Conservation (phyloP, 306 rosid species). For the Casuarina cunninghamiana region DNA sequence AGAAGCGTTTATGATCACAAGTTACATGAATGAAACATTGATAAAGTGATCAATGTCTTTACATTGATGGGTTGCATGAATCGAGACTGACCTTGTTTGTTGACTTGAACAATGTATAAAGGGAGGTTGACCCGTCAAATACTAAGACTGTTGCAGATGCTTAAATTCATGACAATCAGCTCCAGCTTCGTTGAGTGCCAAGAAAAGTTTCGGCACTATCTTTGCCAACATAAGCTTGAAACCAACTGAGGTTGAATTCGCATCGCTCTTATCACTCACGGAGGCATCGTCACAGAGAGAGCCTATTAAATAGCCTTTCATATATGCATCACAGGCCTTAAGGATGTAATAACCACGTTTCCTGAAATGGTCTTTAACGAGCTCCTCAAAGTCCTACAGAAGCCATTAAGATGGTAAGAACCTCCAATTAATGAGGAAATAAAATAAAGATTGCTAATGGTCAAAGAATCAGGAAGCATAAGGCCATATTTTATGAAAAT, state of each 20-base stretch:
- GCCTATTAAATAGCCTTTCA: constrained; percentile 89
- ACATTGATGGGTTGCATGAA: constrained; percentile 30
- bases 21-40: constrained; percentile 17
- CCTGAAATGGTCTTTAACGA: constrained; percentile 77
- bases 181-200: constrained; percentile 63
- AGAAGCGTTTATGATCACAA: constrained; percentile 23
- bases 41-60: constrained; percentile 27
- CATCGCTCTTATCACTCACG: constrained; percentile 49
- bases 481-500: no score
- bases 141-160: constrained; percentile 70
- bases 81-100: constrained; percentile 32
- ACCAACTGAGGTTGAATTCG: constrained; percentile 86
- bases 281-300: constrained; percentile 72
- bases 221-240: constrained; percentile 94
- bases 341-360: constrained; percentile 86
- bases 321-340: constrained; percentile 92
- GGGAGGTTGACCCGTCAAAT: constrained; percentile 21
- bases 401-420: constrained; percentile 24
- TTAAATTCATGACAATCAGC: constrained; percentile 82
- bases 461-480: neutral
- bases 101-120: constrained; percentile 27
- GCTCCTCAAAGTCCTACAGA: constrained; percentile 78
- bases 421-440: constrained; percentile 18
- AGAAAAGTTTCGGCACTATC: constrained; percentile 78
- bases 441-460: neutral